Base-by-base conservation (phyloP, 2,329 filamentous ascomycete genomes). In the Stenocarpella maydis region DNA sequence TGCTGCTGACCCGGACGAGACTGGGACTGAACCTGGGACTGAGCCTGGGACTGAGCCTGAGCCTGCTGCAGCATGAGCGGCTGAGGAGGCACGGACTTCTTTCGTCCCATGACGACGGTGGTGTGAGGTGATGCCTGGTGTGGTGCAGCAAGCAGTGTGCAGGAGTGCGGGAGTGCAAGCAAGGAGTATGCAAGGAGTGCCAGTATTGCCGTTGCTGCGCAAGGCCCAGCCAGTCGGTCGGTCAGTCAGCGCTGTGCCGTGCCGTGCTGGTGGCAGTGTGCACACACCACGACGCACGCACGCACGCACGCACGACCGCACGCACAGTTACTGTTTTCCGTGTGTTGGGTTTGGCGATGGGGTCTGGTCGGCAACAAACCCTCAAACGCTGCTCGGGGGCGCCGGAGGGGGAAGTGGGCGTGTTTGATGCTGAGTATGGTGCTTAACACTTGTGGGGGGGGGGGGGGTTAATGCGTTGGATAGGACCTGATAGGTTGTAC, bases 21-120 rank as follows among this genome's bases (percentile, higher is more conserved):
- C 60, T 39, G 31, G 14, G 58, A 21, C 9, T 5, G 34, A 12
- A 37, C 6, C 26, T 63, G 58, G 4, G 41, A 21, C 47, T 60
- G 65, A 19, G 26, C 10, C 49, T 52, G 64, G 15, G 63, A 5
- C 49, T 65, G 63, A 28, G 61, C 31, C 47, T 65, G 63, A 34
- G 17, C 39, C 50, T 65, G 66, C 19, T 69, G 53, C 60, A 69
- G 52, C 28, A 50, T 34, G 21, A 64, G 55, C 19, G 67, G 67
- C 67, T 68, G 49, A 28, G 64, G 64, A 55, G 69, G 69, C 66
- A 71, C 69, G 52, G 69, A 53, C 66, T 65, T 71, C 66, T 71
- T 68, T 64, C 69, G 69, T 65, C 50, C 69, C 69, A 71, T 71
- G 58, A 45, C 47, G 67, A 45, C 47, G 53, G 53, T 68, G 41